phyloP scores from a whole-genome alignment of 768 basidiomycete genomes.

The Tulasnella calospora region DNA sequence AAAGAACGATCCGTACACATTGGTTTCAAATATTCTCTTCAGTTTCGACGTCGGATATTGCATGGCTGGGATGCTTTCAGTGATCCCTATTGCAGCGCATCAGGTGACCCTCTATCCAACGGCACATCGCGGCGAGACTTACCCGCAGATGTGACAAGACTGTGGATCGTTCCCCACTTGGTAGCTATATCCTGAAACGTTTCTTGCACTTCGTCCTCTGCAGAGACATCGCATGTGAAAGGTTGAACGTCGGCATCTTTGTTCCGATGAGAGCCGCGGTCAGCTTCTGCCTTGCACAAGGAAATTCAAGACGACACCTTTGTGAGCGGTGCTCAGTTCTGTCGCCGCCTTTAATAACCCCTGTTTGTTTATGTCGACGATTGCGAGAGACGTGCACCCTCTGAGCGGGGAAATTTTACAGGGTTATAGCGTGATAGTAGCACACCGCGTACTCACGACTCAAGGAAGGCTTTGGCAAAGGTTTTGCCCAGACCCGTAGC shows the following conservation, averaged over 20 bases:
- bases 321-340: conserved; percentile 59
- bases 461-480: conserved; percentile 84
- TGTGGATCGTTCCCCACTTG: conserved; percentile 67
- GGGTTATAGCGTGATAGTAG: not conserved
- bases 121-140: not conserved
- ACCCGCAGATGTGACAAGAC: conserved; percentile 87
- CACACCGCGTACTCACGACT: conserved; percentile 61
- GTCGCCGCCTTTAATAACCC: conserved; percentile 64
- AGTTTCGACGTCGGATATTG: conserved; percentile 83
- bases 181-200: conserved; percentile 63
- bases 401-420: conserved; percentile 38
- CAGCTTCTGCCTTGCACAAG: conserved; percentile 15
- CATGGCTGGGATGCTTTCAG: conserved; percentile 78
- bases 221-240: conserved; percentile 81
- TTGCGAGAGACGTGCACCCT: conserved; percentile 72
- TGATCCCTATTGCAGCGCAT: conserved; percentile 21
- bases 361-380: conserved; percentile 72
- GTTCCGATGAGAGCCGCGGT: conserved; percentile 19
- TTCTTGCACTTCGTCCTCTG: conserved; percentile 69
- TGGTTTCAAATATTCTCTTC: conserved; percentile 81
- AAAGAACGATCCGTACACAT: conserved; percentile 90
- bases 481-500: conserved; percentile 87
- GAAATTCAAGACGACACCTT: conserved; percentile 21
- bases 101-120: conserved; percentile 28
- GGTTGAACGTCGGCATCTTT: conserved; percentile 63